A percentile compares a stretch with the other conserved stretches of the same genome.
Conservation (phyloP, 345 rosid genomes). For the Lepidium sativum region DNA sequence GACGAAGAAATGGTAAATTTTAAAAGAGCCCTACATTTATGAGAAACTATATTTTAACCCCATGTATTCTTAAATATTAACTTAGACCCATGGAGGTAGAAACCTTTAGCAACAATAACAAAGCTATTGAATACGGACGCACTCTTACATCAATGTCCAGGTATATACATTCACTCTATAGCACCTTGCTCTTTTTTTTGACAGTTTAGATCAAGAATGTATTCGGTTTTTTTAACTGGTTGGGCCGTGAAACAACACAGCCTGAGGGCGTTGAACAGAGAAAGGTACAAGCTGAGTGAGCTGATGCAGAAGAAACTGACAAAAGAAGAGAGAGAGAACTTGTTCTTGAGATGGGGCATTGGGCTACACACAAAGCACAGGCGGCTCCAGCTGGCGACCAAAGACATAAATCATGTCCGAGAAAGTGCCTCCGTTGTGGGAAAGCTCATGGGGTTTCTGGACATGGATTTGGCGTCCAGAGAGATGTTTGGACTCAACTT, state of each 20-base stretch:
- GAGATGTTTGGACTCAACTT: slow-evolving; percentile 46
- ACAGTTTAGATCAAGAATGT: not conserved
- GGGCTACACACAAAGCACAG: slow-evolving; percentile 49
- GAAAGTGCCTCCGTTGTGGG: slow-evolving; percentile 66
- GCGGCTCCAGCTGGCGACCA: slow-evolving; percentile 48
- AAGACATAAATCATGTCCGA: slow-evolving; percentile 51
- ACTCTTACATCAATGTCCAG: slow-evolving; percentile 40
- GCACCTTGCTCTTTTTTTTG: not conserved
- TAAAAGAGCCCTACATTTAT: not conserved
- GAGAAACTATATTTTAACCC: not conserved
- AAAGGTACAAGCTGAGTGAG: slow-evolving; percentile 61
- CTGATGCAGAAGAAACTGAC: slow-evolving; percentile 49
- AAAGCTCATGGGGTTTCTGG: slow-evolving; percentile 49
- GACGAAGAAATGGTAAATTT: not conserved
- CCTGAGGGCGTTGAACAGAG: slow-evolving; percentile 45
- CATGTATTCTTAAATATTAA: not conserved
- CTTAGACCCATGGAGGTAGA: slow-evolving; percentile 38
- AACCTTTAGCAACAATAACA: slow-evolving; percentile 39
- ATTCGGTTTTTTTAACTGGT: not conserved
- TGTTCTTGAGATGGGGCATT: slow-evolving; percentile 69
- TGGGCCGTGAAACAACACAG: slow-evolving; percentile 29
- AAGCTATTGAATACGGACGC: slow-evolving; percentile 47
- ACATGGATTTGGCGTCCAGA: slow-evolving; percentile 35
- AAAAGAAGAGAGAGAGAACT: slow-evolving; percentile 49
- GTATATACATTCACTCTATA: slow-evolving; percentile 23